A percentile compares a stretch with the other conserved stretches of the same genome.
phyloP scores from a whole-genome alignment of 164 flowering plant genomes.

The grape (Vitis vinifera) region DNA sequence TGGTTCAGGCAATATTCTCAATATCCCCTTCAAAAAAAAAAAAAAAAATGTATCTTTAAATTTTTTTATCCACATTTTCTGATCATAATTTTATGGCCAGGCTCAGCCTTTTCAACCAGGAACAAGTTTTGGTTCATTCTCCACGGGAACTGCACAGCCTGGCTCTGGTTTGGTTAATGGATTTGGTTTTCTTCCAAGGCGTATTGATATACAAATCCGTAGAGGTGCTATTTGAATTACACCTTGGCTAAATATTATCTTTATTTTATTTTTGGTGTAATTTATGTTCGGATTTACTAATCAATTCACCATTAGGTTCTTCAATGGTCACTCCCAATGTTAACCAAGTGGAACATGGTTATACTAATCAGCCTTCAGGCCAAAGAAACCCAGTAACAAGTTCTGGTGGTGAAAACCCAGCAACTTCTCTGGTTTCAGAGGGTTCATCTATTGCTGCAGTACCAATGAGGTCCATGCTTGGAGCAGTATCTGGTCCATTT shows the following conservation, averaged over 20 bases:
- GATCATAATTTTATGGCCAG: conserved; percentile 38
- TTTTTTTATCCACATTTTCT: background rate
- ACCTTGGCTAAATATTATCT: background rate
- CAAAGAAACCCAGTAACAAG: conserved; percentile 32
- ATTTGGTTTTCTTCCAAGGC: conserved; percentile 61
- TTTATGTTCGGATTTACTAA: background rate
- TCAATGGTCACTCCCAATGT: conserved; percentile 16
- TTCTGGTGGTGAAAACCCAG: conserved; percentile 30
- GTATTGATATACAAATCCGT: conserved; percentile 80
- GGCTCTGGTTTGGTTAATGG: conserved; percentile 49
- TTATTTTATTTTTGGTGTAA: background rate
- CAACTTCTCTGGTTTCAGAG: conserved; percentile 31
- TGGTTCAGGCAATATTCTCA: conserved; percentile 76
- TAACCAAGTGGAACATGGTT: conserved; percentile 48
- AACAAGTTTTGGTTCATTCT: conserved; percentile 54
- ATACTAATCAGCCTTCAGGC: conserved; percentile 38
- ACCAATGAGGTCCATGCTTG: conserved; percentile 72
- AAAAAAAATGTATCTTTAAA: no score
- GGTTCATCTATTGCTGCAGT: conserved; percentile 34
- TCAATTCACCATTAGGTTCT: conserved; percentile 25
- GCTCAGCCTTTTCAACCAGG: conserved; percentile 77
- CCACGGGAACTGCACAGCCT: conserved; percentile 48
- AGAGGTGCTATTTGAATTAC: conserved; percentile 48
- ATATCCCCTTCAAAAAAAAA: background rate
- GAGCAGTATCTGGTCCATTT: conserved; percentile 62